Evolutionary conservation across 169 alveolate genomes (phyloP).

Genomic region (Plasmodium sp.): DNA sequence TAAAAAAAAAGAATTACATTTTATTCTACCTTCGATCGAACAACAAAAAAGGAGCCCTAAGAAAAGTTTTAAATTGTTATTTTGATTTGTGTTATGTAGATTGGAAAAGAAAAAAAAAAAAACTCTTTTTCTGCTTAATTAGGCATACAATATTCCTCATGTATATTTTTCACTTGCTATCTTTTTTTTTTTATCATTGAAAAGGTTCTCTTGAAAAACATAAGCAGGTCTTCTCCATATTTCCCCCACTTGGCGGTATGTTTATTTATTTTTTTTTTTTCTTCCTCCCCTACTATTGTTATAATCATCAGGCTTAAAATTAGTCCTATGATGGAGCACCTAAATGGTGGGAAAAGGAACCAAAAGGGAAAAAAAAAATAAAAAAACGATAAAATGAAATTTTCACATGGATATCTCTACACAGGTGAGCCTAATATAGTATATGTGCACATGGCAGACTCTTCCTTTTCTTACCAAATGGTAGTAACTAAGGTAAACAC

Average conservation of each 20-base stretch:
- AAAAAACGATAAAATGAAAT: not conserved
- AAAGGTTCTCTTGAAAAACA: not conserved
- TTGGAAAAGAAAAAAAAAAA: not conserved
- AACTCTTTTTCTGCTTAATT: not conserved
- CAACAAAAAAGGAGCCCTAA: constrained; percentile 62
- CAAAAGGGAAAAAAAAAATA: not conserved
- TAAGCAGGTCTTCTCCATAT: not conserved
- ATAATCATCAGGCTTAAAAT: constrained; percentile 68
- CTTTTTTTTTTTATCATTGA: not conserved
- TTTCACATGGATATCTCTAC: not conserved
- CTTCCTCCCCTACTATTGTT: constrained; percentile 47
- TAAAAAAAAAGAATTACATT: constrained; percentile 12
- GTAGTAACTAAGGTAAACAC: constrained; percentile 63
- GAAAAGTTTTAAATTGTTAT: not conserved
- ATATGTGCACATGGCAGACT: not conserved
- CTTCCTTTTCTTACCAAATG: constrained; percentile 33
- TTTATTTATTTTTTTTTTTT: not conserved
- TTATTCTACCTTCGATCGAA: constrained; percentile 14
- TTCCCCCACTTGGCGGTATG: not conserved
- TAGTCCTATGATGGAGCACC: constrained; percentile 70
- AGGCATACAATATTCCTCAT: not conserved
- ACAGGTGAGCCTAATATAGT: not conserved
- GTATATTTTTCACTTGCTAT: not conserved
- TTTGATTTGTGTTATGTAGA: not conserved
- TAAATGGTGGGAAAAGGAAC: not conserved